Conservation (phyloP, 257 asterid species). For the Scutellaria baicalensis region DNA sequence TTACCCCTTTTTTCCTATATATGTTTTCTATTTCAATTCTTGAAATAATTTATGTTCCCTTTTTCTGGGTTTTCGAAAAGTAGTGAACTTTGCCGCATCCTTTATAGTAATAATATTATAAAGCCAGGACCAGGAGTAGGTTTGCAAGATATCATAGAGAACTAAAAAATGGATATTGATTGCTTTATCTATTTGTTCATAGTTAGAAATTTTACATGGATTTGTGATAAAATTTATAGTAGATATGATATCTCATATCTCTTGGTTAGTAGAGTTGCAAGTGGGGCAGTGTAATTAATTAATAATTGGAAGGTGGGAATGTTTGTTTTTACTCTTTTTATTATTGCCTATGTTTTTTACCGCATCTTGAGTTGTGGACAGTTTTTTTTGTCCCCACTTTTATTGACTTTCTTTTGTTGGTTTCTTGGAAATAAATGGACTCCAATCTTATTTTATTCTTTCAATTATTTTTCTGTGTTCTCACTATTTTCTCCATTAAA, state of each 20-base stretch:
- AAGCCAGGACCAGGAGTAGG: background rate
- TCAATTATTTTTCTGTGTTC: background rate
- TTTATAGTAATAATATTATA: background rate
- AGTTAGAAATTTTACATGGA: too few relatives aligned
- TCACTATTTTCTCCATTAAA: background rate
- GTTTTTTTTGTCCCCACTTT: slow-evolving; percentile 9
- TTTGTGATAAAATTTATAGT: too few relatives aligned
- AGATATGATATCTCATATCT: background rate
- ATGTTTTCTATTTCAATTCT: background rate
- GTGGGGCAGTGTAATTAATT: background rate
- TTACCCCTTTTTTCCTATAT: background rate
- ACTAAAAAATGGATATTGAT: too few relatives aligned
- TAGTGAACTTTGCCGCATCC: background rate
- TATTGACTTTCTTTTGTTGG: slow-evolving; percentile 18
- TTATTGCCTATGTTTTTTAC: background rate
- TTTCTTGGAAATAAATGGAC: background rate
- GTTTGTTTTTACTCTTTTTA: background rate
- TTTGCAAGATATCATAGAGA: too few relatives aligned
- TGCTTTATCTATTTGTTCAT: too few relatives aligned
- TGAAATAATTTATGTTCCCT: background rate
- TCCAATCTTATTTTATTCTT: background rate
- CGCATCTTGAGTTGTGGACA: background rate
- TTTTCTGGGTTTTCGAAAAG: background rate
- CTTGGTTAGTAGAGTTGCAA: background rate
- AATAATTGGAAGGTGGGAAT: slow-evolving; percentile 11